Evolutionary conservation across 2,329 filamentous ascomycete species (phyloP).

Genomic region (Penicillium sp.): DNA sequence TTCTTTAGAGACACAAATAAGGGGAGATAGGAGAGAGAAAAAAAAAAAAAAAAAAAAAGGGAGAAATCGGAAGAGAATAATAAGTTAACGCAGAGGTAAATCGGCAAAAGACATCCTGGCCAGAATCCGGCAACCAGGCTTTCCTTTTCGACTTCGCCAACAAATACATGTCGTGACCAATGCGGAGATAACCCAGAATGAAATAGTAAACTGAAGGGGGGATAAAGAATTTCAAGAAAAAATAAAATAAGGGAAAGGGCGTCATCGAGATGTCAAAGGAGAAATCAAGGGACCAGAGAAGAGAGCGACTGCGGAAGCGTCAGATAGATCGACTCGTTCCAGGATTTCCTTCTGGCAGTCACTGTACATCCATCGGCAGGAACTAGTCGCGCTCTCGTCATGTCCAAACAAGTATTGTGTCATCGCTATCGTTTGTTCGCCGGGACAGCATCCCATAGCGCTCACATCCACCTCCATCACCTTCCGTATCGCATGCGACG

Average conservation of each 20-base stretch:
- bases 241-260: constrained; percentile 26
- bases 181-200: constrained; percentile 37
- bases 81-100: constrained; percentile 16
- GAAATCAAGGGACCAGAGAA: constrained; percentile 11
- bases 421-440: constrained; percentile 29
- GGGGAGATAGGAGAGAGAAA: constrained; percentile 8
- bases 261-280: constrained; percentile 21
- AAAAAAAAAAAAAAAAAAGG: too few species aligned
- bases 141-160: constrained; percentile 14
- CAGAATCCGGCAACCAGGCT: constrained; percentile 20
- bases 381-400: constrained; percentile 18
- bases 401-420: constrained; percentile 22
- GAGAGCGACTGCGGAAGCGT: constrained; percentile 6
- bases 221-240: constrained; percentile 33
- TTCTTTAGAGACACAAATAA: constrained; percentile 19
- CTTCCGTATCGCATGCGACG: constrained; percentile 25
- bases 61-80: constrained; percentile 11
- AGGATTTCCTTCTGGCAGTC: constrained; percentile 5
- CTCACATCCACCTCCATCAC: constrained; percentile 21
- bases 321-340: constrained; percentile 4
- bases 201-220: constrained; percentile 23
- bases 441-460: constrained; percentile 13
- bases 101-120: constrained; percentile 18
- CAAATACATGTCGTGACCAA: constrained; percentile 27
- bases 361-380: constrained; percentile 14